Evolutionary conservation across 768 basidiomycete species (phyloP), one percentile per base, ranked within the genome.

Genomic region (Collybiopsis confluens): DNA sequence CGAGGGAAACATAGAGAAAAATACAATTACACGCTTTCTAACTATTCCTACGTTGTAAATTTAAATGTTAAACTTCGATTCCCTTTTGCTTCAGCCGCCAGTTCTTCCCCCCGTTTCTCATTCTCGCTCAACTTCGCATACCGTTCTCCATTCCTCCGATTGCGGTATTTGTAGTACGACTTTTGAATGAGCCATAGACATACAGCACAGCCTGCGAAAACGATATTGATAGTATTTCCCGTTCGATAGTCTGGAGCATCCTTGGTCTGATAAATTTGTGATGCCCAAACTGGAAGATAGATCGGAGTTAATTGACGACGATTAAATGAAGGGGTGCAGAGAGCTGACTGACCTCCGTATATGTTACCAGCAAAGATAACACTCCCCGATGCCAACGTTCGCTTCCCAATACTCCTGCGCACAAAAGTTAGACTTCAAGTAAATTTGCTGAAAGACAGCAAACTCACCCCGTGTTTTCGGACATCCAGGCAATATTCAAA

Each of bases 401-500:
- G 56, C 56, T 68, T 70, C 16, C 68, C 68, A 24, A 67, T 55
- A 53, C 66, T 68, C 61, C 68, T 69, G 45, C 10, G 35, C 33
- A 45, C 2, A 15, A n/a, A 20, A 21, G 4, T 37, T 35, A 21
- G 13, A 30, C 5, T 11, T 21, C 23, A 15, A 40, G 37, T 3
- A 1, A 27, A 8, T 10, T 23, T 3, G 9, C 23, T 11, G 24
- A 8, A 20, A 10, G 3, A 33, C 30, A 28, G 28, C 4, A 13
- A n/a, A 35, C 58, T 27, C 55, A 63, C 68, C 66, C 70, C 2
- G 69, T 71, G 46, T 73, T 73, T 54, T 73, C 71, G 0, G 70
- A 67, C 65, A 73, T 70, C 71, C 71, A 73, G 1, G 70, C 71
- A 38, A 73, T 68, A 43, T 71, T 73, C 30, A 73, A 56, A 2